Evolutionary conservation across 2,329 filamentous ascomycete genomes (phyloP), one percentile per base, ranked within the genome.

Genomic region (Chaetothyriales sp.): DNA sequence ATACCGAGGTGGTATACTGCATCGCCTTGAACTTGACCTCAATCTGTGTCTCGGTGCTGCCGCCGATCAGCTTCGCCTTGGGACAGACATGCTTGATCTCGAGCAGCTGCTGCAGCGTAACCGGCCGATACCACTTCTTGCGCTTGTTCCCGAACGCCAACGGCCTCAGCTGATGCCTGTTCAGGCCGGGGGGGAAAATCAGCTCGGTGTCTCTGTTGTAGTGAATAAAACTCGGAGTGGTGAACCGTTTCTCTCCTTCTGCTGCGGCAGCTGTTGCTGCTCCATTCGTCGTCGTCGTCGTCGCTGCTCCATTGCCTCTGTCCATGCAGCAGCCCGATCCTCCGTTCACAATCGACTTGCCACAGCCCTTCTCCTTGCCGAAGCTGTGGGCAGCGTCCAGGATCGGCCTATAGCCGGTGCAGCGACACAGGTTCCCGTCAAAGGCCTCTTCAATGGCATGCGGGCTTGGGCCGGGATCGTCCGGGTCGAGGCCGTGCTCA

Each of bases 21-120:
- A 95, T 79, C 1, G 83, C 87, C 70, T 96, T 96, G 77, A 98
- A 96, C 68, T 95, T 95, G 70, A 93, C 85, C 68, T 98, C 92
- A 54, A 98, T 96, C 67, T 96, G 92, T 0, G 90, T 96, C 67
- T 98, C 92, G 1, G 89, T 94, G 64, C 88, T 95, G 54, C 92
- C 92, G 47, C 88, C 90, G 54, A 98, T 95, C 54, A 98, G 80
- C 67, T 96, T 98, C 3, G 90, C 87, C 22, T 82, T 80, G 0
- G 90, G 90, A 58, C 87, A 83, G 0, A 78, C 80, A 60, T 75
- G 81, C 71, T 96, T 96, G 69, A 98, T 95, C 63, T 95, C 84
- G 15, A 96, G 75, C 15, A 98, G 73, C 63, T 98, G 89, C 42
- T 86, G 75, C 15, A 96, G 64, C 0, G 86, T 95, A 28, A 87